Conservation (phyloP, 768 basidiomycete species). For the Phlebiopsis flavidoalba region DNA sequence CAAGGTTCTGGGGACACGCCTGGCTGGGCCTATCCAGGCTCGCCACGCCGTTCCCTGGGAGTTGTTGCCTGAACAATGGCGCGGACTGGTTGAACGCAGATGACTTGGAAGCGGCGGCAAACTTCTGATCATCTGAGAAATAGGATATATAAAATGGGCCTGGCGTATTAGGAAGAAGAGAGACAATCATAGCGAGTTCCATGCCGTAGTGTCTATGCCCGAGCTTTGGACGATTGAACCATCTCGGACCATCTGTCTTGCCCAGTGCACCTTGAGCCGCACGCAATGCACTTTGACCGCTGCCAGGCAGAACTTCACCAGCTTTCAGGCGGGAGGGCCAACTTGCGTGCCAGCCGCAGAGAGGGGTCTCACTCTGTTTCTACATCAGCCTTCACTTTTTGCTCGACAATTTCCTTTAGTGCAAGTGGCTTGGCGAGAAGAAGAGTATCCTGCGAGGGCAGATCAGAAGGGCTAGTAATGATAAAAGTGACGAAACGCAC, state of each 20-base stretch:
- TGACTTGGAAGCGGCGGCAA: conserved; percentile 27
- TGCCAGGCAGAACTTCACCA: conserved; percentile 55
- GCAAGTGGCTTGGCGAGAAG: conserved; percentile 60
- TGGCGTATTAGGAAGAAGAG: not conserved
- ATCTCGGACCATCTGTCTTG: conserved; percentile 16
- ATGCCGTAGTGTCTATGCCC: conserved; percentile 25
- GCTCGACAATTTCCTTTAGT: conserved; percentile 36
- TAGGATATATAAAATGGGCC: not conserved
- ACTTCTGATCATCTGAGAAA: not conserved
- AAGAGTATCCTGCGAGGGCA: conserved; percentile 50
- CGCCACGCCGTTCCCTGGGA: conserved; percentile 41
- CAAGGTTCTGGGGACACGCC: conserved; percentile 53
- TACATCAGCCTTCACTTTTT: conserved; percentile 30
- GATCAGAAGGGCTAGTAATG: not conserved
- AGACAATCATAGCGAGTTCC: conserved; percentile 17
- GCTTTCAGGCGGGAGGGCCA: conserved; percentile 29
- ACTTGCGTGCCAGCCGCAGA: conserved; percentile 13
- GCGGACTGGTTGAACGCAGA: conserved; percentile 51
- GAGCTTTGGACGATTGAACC: conserved; percentile 24
- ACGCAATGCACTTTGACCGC: conserved; percentile 47
- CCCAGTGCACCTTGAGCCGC: conserved; percentile 46
- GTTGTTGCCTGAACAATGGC: conserved; percentile 35
- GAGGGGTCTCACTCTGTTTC: conserved; percentile 15
- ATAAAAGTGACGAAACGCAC: conserved; percentile 38
- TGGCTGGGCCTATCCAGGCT: conserved; percentile 40